Base-by-base conservation (phyloP, 495 filamentous ascomycete species). In the Lichenothelia convexa region DNA sequence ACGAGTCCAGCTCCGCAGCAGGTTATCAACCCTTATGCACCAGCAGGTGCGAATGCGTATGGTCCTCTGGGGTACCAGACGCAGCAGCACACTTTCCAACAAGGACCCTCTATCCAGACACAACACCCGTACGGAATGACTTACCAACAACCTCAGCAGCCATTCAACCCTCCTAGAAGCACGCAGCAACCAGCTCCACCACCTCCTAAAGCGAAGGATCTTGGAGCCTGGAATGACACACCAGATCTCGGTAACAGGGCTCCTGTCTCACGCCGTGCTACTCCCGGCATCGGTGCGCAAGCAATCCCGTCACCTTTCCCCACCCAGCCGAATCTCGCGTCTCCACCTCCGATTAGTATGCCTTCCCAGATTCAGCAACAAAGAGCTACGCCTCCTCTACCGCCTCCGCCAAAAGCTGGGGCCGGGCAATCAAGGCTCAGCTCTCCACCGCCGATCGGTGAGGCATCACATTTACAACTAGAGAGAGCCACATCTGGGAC, bases 211-310 rank as follows among this genome's bases (percentile, higher is more conserved):
- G 67, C 68, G 41, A 71, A 70, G 40, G 73, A 78, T 40, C 69
- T 72, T 29, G 70, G 71, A 22, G 76, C 77, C 36, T 99, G 89
- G 89, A 99, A 99, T 45, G 89, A 99, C 57, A 73, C 87, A 38
- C 89, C 89, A 0, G 73, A 56, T 20, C 50, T 92, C 45, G 80
- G 93, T 19, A 67, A 71, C 20, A 91, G 86, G 51, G 62, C 76
- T 27, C 70, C 77, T 18, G 61, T 67, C 8, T 67, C 75, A 8
- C 70, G 84, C 38, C 67, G 75, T 47, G 65, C 62, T 24, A 92
- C 85, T 8, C 84, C 85, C 20, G 71, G 67, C 26, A 54, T 68
- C 32, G 58, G 58, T 18, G 53, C 55, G n/a, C 53, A 58, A 15
- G 54, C 75, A 11, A 67, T 81, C 34, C 68, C 60, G 31, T 66